Evolutionary conservation across 345 rosid genomes (phyloP).

Genomic region (Acer yangbiense): DNA sequence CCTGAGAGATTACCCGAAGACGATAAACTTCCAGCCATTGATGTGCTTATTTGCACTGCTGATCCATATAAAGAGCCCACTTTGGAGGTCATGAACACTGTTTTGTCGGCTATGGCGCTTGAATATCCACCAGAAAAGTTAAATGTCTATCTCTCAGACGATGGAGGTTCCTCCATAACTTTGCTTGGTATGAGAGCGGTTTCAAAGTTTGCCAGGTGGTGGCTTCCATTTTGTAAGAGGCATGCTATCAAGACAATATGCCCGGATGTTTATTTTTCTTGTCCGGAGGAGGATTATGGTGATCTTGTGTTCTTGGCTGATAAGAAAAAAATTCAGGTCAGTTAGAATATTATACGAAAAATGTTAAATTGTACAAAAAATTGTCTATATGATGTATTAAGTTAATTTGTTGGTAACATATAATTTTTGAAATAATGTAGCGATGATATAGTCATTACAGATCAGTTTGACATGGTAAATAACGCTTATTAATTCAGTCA

Average conservation of each 20-base stretch:
- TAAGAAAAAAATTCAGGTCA: conserved; percentile 24
- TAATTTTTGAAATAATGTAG: too few species aligned
- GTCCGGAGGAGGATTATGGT: conserved; percentile 14
- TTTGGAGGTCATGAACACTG: conserved; percentile 40
- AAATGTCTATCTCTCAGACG: conserved; percentile 47
- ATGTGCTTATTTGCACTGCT: conserved; percentile 50
- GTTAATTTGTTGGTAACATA: too few species aligned
- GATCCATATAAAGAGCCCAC: conserved; percentile 45
- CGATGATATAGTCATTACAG: too few species aligned
- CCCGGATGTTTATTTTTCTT: conserved; percentile 31
- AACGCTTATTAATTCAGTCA: too few species aligned
- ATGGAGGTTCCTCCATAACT: conserved; percentile 38
- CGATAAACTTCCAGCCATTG: conserved; percentile 38
- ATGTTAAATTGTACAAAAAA: too few species aligned
- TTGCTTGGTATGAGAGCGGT: conserved; percentile 40
- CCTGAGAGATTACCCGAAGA: conserved; percentile 40
- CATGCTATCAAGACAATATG: conserved; percentile 18
- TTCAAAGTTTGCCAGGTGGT: conserved; percentile 31
- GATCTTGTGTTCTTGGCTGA: conserved; percentile 19
- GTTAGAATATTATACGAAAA: not conserved
- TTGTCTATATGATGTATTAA: too few species aligned
- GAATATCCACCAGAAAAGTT: conserved; percentile 50
- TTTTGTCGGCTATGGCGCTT: conserved; percentile 44
- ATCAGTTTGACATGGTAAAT: too few species aligned
- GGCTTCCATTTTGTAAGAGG: conserved; percentile 48